phyloP scores from a whole-genome alignment of 352 stramenopile genomes.

The Pythium volutum region DNA sequence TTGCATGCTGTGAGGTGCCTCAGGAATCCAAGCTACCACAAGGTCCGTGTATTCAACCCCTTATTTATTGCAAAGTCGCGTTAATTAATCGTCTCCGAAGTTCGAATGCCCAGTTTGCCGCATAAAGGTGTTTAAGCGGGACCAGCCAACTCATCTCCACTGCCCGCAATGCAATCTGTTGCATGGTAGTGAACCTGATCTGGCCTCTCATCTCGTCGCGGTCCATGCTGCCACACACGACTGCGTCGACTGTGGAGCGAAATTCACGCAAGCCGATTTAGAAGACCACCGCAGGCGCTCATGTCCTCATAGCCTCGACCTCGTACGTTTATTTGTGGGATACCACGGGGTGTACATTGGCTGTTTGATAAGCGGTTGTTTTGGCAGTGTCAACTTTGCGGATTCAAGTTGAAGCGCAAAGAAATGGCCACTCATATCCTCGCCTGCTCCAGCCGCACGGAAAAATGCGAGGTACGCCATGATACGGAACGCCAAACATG shows the following conservation, averaged over 20 bases:
- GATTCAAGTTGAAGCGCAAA: constrained; percentile 48
- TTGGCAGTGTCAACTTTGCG: constrained; percentile 43
- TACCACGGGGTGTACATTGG: neutral
- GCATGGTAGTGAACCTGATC: constrained; percentile 9
- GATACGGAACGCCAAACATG: neutral
- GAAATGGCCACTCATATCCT: constrained; percentile 31
- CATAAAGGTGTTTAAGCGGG: constrained; percentile 26
- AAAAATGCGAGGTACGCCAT: constrained; percentile 45
- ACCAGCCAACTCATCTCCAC: constrained; percentile 40
- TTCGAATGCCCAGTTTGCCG: constrained; percentile 39
- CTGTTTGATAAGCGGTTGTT: neutral
- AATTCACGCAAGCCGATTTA: constrained; percentile 30
- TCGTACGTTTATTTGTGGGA: constrained; percentile 19
- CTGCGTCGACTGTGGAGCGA: constrained; percentile 30
- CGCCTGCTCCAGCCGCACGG: constrained; percentile 52
- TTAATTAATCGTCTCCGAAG: constrained; percentile 22
- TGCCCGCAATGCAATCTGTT: constrained; percentile 35
- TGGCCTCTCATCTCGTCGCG: constrained; percentile 22
- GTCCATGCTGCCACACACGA: constrained; percentile 22
- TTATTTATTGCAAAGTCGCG: neutral
- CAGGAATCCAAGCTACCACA: constrained; percentile 50
- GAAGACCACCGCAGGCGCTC: constrained; percentile 20
- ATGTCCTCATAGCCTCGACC: constrained; percentile 28
- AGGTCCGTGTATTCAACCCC: constrained; percentile 25
- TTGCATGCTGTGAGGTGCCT: constrained; percentile 44